These are phyloP conservation scores for Begonia peltatifolia DNA, from an alignment of 306 rosid species.

Conservation along the genomic window DNA sequence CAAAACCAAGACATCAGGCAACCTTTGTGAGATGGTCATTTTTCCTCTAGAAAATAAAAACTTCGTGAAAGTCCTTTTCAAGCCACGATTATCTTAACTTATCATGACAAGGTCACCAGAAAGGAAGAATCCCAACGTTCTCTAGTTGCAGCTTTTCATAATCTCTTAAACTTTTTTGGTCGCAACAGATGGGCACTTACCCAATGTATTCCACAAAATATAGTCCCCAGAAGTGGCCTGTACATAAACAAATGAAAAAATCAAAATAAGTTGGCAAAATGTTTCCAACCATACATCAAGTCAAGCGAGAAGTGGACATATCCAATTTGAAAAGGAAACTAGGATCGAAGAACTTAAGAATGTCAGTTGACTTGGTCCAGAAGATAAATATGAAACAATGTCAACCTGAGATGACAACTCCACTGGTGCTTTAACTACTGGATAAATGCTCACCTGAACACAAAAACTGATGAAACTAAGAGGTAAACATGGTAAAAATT, in stretches of 20 bases:
- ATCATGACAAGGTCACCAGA: too few species aligned
- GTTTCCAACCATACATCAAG: neutral
- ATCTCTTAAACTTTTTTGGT: constrained; percentile 16
- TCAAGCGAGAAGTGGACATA: neutral
- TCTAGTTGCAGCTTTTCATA: too few species aligned
- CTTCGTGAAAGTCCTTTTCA: too few species aligned
- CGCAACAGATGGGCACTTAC: constrained; percentile 53
- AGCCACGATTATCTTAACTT: too few species aligned
- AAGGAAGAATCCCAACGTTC: too few species aligned
- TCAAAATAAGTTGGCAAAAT: neutral
- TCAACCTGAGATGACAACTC: constrained; percentile 77
- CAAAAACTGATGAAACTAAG: neutral
- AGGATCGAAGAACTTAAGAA: neutral
- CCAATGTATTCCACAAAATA: constrained; percentile 88
- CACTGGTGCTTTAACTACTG: constrained; percentile 80
- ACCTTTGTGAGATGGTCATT: too few species aligned
- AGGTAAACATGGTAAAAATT: neutral
- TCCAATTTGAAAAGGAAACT: neutral
- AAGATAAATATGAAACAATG: neutral
- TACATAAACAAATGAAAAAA: neutral
- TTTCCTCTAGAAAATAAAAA: too few species aligned
- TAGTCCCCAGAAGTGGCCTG: constrained; percentile 80
- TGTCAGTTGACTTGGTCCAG: neutral
- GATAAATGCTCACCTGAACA: constrained; percentile 80
- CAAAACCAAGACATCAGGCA: too few species aligned